phyloP scores from a whole-genome alignment of 768 basidiomycete species.

The Trametes sanguinea region DNA sequence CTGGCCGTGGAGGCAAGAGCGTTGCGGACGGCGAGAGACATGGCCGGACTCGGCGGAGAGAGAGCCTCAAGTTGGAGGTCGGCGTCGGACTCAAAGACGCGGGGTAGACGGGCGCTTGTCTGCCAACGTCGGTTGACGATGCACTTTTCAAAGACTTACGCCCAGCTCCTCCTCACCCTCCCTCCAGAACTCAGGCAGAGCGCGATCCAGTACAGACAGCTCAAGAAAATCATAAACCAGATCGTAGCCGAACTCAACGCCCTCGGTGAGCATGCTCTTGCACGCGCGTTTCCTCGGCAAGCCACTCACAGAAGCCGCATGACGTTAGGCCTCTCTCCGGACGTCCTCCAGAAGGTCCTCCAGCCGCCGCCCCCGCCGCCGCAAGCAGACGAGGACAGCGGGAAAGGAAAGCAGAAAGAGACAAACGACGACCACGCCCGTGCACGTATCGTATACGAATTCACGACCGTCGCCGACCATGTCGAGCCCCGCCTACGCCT shows the following conservation, averaged over 20 bases:
- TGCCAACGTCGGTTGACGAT: constrained; percentile 37
- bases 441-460: constrained; percentile 55
- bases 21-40: constrained; percentile 3
- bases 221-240: constrained; percentile 88
- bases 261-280: constrained; percentile 42
- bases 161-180: constrained; percentile 60
- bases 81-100: neutral
- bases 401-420: constrained; percentile 23
- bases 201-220: constrained; percentile 87
- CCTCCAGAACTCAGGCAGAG: constrained; percentile 77
- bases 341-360: constrained; percentile 31
- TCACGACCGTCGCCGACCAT: constrained; percentile 46
- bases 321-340: constrained; percentile 37
- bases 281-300: neutral
- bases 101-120: constrained; percentile 7
- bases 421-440: neutral
- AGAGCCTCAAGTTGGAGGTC: neutral
- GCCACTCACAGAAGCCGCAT: neutral
- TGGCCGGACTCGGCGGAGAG: neutral
- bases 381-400: neutral
- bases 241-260: constrained; percentile 76
- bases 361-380: constrained; percentile 10
- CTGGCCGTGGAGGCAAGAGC: neutral
- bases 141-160: constrained; percentile 76
- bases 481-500: constrained; percentile 62